Conservation (phyloP, 2,329 filamentous ascomycete genomes). For the Coniochaeta sp. region DNA sequence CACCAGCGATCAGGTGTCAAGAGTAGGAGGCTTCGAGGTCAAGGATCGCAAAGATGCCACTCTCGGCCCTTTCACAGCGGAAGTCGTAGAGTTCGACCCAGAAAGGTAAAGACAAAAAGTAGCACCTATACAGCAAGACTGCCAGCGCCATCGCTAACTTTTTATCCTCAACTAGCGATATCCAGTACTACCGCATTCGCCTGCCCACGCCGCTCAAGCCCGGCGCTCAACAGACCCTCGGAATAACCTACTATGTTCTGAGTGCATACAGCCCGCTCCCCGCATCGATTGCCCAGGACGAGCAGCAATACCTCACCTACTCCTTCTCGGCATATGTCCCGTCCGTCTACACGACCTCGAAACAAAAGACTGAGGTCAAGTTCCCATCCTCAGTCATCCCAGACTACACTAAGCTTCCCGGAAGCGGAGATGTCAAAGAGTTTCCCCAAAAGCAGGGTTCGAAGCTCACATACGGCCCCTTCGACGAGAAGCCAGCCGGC, state of each 20-base stretch:
- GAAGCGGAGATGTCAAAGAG: conserved; percentile 51
- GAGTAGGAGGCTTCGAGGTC: conserved; percentile 80
- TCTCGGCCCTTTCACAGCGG: conserved; percentile 60
- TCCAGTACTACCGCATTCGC: conserved; percentile 78
- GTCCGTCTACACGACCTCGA: conserved; percentile 76
- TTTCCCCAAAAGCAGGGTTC: conserved; percentile 75
- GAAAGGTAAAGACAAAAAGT: conserved; percentile 44
- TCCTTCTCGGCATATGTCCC: conserved; percentile 78
- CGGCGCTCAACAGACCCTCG: conserved; percentile 74
- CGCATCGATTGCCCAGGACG: conserved; percentile 72
- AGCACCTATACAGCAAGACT: neutral
- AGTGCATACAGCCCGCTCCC: conserved; percentile 76
- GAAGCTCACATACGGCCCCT: conserved; percentile 86
- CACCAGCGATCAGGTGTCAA: conserved; percentile 64
- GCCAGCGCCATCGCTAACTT: neutral
- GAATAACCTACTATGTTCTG: conserved; percentile 78
- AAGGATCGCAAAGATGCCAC: conserved; percentile 80
- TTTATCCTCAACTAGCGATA: conserved; percentile 39
- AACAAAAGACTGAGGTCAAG: conserved; percentile 98
- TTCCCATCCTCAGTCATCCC: conserved; percentile 70
- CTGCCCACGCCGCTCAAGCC: conserved; percentile 70
- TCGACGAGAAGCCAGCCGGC: conserved; percentile 73
- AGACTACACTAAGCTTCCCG: conserved; percentile 72
- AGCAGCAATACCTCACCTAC: conserved; percentile 81
- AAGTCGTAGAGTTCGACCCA: conserved; percentile 57